A percentile compares a stretch with the other conserved stretches of the same genome.
These are phyloP conservation scores for Trichoderma atroviride DNA, from an alignment of 2,329 filamentous ascomycete species.

Conservation along the genomic window DNA sequence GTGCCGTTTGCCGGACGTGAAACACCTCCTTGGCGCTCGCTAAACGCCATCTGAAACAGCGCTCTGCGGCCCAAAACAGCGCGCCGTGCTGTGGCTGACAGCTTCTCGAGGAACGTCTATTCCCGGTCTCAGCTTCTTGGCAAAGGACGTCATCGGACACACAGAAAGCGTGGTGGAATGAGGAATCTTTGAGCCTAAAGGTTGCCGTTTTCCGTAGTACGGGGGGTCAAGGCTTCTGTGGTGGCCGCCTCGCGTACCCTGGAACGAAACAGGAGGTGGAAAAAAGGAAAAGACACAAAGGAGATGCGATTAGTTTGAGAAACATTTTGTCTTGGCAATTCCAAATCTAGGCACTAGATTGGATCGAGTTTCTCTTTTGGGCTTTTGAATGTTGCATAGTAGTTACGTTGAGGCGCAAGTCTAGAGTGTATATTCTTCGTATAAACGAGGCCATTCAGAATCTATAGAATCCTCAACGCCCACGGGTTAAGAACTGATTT, in stretches of 20 bases:
- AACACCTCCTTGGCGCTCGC: slow-evolving; percentile 15
- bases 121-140: slow-evolving; percentile 23
- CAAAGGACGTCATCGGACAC: slow-evolving; percentile 5
- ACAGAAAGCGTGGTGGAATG: background rate
- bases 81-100: slow-evolving; percentile 2
- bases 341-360: background rate
- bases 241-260: slow-evolving; percentile 10
- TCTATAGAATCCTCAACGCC: too few species aligned
- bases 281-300: background rate
- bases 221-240: background rate
- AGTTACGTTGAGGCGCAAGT: background rate
- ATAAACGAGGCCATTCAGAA: too few species aligned
- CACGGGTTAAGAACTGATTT: too few species aligned
- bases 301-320: background rate
- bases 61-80: slow-evolving; percentile 7
- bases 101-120: background rate
- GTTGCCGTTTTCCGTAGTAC: background rate
- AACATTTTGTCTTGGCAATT: slow-evolving; percentile 18
- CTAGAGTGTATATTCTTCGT: too few species aligned
- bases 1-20: slow-evolving; percentile 16
- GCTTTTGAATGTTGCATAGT: background rate
- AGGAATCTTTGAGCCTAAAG: background rate
- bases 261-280: background rate
- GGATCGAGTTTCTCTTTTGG: background rate
- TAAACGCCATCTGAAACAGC: slow-evolving; percentile 19